phyloP scores from a whole-genome alignment of 2,329 filamentous ascomycete genomes.

The Aspergillus sp. region DNA sequence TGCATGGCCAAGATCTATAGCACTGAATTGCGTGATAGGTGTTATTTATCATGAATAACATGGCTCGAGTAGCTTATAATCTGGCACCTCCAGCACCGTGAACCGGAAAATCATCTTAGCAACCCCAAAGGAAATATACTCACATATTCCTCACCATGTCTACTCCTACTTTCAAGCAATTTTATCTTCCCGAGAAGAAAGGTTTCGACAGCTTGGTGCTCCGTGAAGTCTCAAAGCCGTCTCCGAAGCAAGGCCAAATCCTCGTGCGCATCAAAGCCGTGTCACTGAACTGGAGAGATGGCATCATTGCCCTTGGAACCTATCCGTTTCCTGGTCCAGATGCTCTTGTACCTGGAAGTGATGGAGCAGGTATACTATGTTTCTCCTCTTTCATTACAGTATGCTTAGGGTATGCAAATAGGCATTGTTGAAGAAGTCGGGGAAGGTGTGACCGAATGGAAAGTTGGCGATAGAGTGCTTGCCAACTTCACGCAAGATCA shows the following conservation, averaged over 20 bases:
- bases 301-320: neutral
- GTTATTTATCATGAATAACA: no score
- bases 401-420: neutral
- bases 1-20: no score
- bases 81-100: no score
- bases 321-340: constrained; percentile 7
- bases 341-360: constrained; percentile 7
- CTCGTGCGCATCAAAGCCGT: constrained; percentile 11
- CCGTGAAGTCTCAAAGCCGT: neutral
- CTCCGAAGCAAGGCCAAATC: constrained; percentile 3
- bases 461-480: constrained; percentile 2
- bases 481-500: constrained; percentile 7
- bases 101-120: no score
- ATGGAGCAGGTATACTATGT: constrained; percentile 2
- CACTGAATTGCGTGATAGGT: no score
- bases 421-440: constrained; percentile 1
- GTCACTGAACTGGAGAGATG: constrained; percentile 11
- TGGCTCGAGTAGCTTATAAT: no score
- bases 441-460: constrained; percentile 3
- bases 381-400: neutral
- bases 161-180: constrained; percentile 1
- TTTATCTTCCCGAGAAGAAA: neutral
- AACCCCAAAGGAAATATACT: no score
- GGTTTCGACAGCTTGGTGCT: neutral
- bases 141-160: no score